Conservation (phyloP, 345 rosid species). For the Gossypium mustelinum region DNA sequence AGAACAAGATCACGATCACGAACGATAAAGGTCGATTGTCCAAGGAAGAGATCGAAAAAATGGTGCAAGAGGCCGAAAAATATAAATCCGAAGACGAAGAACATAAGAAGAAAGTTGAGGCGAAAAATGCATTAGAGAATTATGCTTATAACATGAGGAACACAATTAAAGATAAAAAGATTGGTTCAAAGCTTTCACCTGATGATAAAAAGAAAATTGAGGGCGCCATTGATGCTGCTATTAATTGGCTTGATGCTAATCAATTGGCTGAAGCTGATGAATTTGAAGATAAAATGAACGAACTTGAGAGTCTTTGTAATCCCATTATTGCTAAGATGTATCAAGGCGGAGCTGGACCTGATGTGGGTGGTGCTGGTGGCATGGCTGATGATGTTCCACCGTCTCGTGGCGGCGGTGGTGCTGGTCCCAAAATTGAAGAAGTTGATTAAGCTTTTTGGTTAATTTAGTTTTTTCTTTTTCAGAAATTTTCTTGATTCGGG, state of each 20-base stretch:
- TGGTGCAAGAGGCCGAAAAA: constrained; percentile 66
- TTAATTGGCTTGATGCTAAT: constrained; percentile 51
- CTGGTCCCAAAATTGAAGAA: constrained; percentile 70
- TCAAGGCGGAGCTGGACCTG: constrained; percentile 36
- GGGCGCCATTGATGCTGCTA: constrained; percentile 47
- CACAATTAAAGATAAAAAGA: constrained; percentile 57
- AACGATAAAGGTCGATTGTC: constrained; percentile 59
- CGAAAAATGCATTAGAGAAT: constrained; percentile 51
- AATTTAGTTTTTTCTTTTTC: background rate
- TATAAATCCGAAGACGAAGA: constrained; percentile 61
- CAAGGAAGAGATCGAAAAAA: constrained; percentile 57
- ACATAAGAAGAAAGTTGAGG: constrained; percentile 61
- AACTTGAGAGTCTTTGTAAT: constrained; percentile 53
- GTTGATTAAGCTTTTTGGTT: constrained; percentile 38
- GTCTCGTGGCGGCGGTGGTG: constrained; percentile 33
- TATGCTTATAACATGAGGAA: constrained; percentile 53
- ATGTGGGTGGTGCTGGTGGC: constrained; percentile 26
- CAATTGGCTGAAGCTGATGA: constrained; percentile 58
- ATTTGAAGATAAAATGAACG: constrained; percentile 62
- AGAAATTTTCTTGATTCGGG: background rate
- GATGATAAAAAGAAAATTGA: constrained; percentile 65
- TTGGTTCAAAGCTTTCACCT: constrained; percentile 38
- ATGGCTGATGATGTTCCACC: constrained; percentile 32
- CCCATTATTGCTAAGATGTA: constrained; percentile 57
- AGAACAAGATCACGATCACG: constrained; percentile 64